phyloP scores from a whole-genome alignment of 2,329 filamentous ascomycete genomes.

The Ophiostoma pallidulum region DNA sequence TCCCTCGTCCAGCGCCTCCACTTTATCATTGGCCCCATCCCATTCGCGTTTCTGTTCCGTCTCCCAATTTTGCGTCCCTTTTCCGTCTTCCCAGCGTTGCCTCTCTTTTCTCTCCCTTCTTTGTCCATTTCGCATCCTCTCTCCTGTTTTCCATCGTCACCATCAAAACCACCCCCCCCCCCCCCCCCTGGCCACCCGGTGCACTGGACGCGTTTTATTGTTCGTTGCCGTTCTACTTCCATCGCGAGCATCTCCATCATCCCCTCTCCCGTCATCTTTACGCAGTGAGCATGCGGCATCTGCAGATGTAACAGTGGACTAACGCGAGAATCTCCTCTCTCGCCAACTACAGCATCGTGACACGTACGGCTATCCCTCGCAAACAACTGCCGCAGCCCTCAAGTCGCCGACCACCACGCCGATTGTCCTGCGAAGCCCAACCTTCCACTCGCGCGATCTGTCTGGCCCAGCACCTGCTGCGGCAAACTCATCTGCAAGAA shows the following conservation, averaged over 20 bases:
- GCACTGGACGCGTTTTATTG: conserved; percentile 6
- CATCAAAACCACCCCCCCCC: conserved; percentile 13
- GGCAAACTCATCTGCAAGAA: conserved; percentile 25
- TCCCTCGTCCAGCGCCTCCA: conserved; percentile 13
- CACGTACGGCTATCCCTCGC: conserved; percentile 37
- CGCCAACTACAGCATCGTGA: conserved; percentile 36
- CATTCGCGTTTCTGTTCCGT: conserved; percentile 12
- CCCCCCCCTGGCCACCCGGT: not conserved
- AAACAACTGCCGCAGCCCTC: conserved; percentile 34
- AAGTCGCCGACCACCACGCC: conserved; percentile 37
- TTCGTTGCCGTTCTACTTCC: not conserved
- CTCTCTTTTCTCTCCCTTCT: conserved; percentile 1
- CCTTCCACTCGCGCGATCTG: conserved; percentile 34
- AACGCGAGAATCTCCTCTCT: conserved; percentile 12
- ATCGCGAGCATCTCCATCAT: conserved; percentile 16
- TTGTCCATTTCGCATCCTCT: conserved; percentile 13
- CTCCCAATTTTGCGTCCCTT: conserved; percentile 11
- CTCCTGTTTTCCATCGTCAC: conserved; percentile 11
- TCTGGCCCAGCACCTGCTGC: conserved; percentile 3
- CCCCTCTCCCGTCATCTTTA: conserved; percentile 1
- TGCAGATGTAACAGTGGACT: conserved; percentile 4
- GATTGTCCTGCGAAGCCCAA: conserved; percentile 40
- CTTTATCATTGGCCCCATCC: conserved; percentile 14
- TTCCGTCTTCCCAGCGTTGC: conserved; percentile 9
- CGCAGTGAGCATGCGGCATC: conserved; percentile 5